A percentile compares a stretch with the other conserved stretches of the same genome.
phyloP scores from a whole-genome alignment of 257 asterid genomes.

The Cordia subcordata region DNA sequence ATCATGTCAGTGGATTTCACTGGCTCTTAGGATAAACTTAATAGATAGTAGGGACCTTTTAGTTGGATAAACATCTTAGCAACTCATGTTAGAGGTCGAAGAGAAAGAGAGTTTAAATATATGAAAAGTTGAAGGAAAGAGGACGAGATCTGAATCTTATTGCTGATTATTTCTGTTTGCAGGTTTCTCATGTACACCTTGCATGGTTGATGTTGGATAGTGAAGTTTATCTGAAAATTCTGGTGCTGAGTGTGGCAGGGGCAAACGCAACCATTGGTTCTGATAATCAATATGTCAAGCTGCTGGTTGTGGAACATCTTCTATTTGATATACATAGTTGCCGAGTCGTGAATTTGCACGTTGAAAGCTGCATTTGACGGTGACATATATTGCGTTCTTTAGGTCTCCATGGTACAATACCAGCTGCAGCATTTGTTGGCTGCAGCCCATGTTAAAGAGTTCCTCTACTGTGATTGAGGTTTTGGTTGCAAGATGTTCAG shows the following conservation, averaged over 20 bases:
- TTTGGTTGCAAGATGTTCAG: too few species aligned
- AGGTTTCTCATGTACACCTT: slow-evolving; percentile 66
- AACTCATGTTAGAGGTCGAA: neutral
- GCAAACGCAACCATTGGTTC: neutral
- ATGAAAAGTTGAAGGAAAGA: neutral
- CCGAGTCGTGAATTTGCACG: neutral
- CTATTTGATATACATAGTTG: too few species aligned
- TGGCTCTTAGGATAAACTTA: too few species aligned
- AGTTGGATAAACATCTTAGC: too few species aligned
- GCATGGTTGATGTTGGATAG: slow-evolving; percentile 38
- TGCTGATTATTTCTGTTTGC: slow-evolving; percentile 20
- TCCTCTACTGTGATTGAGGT: too few species aligned
- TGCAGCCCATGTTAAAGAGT: too few species aligned
- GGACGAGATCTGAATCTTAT: neutral
- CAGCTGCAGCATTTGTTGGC: too few species aligned
- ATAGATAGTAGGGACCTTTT: too few species aligned
- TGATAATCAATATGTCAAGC: neutral
- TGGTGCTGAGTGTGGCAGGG: neutral
- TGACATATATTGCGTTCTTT: neutral
- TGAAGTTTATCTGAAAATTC: slow-evolving; percentile 1
- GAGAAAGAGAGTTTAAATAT: neutral
- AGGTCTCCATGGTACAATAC: neutral
- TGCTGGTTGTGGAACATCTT: too few species aligned
- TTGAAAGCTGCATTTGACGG: neutral
- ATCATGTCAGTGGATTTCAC: too few species aligned